Base-by-base conservation (phyloP, 495 filamentous ascomycete species). In the Daldinia bambusicola region DNA sequence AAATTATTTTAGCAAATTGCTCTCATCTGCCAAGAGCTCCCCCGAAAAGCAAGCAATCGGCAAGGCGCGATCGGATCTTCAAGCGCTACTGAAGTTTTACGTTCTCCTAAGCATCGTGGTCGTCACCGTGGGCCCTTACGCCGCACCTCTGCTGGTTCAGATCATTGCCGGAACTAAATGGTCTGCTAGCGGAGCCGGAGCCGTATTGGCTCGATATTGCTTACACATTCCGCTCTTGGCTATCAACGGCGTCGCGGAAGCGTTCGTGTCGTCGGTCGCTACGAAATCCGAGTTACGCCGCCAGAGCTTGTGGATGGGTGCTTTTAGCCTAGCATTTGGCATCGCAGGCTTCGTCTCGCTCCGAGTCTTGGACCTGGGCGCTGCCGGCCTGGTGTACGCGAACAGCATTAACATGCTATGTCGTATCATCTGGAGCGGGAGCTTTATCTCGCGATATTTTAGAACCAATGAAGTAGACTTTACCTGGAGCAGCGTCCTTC, bases 201-300 rank as follows among this genome's bases (percentile, higher is more conserved):
- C 65, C 1, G 87, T 94, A 5, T 83, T 99, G 9, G 86, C 91
- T 0, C 83, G 85, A 0, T 99, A 97, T 80, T 94, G 91, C 80
- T 92, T 91, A 75, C 97, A 97, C 77, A 93, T 99, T 66, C 95
- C 95, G 14, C 86, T 98, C 6, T 82, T 99, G 0, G 96, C 94
- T 1, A 79, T 97, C 67, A 99, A 99, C 75, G 95, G 95, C 43
- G 88, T 98, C 32, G 87, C 89, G 2, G 95, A 99, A 80, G 93
- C 95, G 0, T 98, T 98, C 67, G 93, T 98, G 10, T 89, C 93
- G 6, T 91, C 92, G 22, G 90, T 95, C 20, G 94, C 95, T 0
- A 89, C 83, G 5, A 80, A 90, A 60, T 67, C 79, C 1, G 84
- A 98, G 55, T 85, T 99, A 14, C 86, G 91, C 34, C 76, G 70